Conservation (phyloP, 2,329 filamentous ascomycete genomes). For the Coleophoma eucalyptorum region DNA sequence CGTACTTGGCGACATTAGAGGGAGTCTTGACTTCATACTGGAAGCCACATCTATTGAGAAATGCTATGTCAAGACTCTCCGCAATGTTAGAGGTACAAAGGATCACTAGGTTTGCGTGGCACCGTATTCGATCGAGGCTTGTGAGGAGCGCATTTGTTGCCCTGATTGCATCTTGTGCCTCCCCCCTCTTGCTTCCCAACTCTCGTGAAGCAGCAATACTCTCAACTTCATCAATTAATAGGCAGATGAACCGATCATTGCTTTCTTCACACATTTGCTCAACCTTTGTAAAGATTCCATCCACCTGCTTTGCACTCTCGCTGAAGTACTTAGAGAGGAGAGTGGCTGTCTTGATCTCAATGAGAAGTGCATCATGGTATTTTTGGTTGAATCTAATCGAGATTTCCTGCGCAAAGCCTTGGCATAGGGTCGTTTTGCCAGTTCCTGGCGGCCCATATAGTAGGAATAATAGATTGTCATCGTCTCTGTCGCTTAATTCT, state of each 20-base stretch:
- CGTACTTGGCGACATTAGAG: conserved; percentile 17
- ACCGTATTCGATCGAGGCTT: conserved; percentile 20
- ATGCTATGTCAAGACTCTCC: conserved; percentile 23
- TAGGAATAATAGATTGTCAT: conserved; percentile 89
- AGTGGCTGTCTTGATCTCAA: conserved; percentile 40
- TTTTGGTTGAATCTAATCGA: conserved; percentile 36
- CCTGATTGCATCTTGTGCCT: conserved; percentile 24
- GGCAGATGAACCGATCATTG: conserved; percentile 18
- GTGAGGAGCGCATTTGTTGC: conserved; percentile 29
- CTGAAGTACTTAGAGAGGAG: conserved; percentile 44
- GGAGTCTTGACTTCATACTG: conserved; percentile 17
- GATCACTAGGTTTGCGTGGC: conserved; percentile 20
- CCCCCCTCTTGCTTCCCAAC: conserved; percentile 14
- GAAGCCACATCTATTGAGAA: conserved; percentile 23
- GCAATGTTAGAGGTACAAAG: conserved; percentile 27
- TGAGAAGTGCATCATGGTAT: conserved; percentile 32
- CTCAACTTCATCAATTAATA: conserved; percentile 30
- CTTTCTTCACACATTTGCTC: conserved; percentile 18
- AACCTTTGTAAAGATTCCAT: conserved; percentile 37
- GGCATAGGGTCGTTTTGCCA: conserved; percentile 92
- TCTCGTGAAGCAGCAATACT: conserved; percentile 24
- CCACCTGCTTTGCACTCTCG: conserved; percentile 39
- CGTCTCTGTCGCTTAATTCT: conserved; percentile 65
- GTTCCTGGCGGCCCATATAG: conserved; percentile 88
- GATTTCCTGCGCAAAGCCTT: conserved; percentile 73